These are phyloP conservation scores for Cutaneotrichosporon arboriforme DNA, from an alignment of 1,284 basidiomycete species.

Conservation along the genomic window DNA sequence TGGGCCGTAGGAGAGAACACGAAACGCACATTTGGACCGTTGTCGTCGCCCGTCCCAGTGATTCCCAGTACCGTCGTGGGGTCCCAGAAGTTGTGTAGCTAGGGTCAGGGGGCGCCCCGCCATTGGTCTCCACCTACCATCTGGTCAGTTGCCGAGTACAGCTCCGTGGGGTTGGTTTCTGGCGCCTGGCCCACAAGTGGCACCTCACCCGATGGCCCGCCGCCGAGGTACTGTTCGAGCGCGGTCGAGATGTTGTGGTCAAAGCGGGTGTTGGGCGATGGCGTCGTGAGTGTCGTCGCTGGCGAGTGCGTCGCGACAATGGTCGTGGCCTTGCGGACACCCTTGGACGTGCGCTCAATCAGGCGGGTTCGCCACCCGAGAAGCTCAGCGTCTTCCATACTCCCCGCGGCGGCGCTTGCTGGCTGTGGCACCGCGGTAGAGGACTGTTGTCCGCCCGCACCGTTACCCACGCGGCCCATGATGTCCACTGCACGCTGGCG, in stretches of 20 bases:
- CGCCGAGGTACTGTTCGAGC: background rate
- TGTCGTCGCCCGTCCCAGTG: background rate
- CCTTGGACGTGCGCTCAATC: conserved; percentile 21
- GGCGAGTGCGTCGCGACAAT: background rate
- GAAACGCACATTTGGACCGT: background rate
- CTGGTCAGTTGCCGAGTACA: background rate
- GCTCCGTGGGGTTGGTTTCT: background rate
- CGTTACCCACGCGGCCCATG: conserved; percentile 6
- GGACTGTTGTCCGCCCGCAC: background rate
- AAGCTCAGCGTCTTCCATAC: conserved; percentile 21
- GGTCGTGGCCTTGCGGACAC: conserved; percentile 1
- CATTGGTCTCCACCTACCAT: background rate
- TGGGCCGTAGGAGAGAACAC: background rate
- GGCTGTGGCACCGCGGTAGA: too few relatives aligned
- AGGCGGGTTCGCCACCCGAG: conserved; percentile 30
- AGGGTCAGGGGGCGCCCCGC: background rate
- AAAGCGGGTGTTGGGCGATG: conserved; percentile 5
- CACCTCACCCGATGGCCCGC: background rate
- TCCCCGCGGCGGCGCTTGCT: background rate
- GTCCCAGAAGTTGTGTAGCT: conserved; percentile 14
- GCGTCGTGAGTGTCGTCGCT: background rate
- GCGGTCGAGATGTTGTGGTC: conserved; percentile 4
- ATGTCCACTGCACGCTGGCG: conserved; percentile 12
- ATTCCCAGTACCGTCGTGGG: conserved; percentile 4
- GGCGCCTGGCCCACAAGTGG: background rate